Evolutionary conservation across 139 green algal species (phyloP), one percentile per base, ranked within the genome.

Genomic region (Chlorella sp.): DNA sequence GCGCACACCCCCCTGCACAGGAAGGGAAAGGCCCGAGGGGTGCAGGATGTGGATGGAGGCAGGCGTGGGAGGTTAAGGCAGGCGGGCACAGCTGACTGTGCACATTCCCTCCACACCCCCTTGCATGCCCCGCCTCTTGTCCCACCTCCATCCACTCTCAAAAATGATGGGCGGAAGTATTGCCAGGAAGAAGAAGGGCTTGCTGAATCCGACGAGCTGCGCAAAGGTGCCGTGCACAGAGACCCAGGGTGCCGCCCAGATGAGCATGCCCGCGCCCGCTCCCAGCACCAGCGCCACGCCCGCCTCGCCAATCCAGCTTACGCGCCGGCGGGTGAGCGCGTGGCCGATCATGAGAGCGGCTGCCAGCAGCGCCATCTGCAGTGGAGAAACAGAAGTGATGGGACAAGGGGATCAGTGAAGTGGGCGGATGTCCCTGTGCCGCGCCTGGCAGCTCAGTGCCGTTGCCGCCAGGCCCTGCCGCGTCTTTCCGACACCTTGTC

Each of bases 121-220:
- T 34, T 3, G 28, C 21, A 34, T 37, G 69, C 21, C 69, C 26
- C 4, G 26, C 28, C 69, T 24, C 26, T 1, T 36, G 69, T 15
- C 75, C 21, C 75, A 73, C n/a, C 48, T 75, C n/a, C 93, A 97
- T 19, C 95, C 95, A 4, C 93, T 89, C 21, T 92, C 89, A 88
- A 96, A 97, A 32, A 97, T 95, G 83, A 97, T 97, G 60, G 95
- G 95, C 18, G 95, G 95, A n/a, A 97, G 91, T 0, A 97, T 88
- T 48, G 84, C 86, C 36, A 95, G 92, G 57, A 97, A 92, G 76
- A 92, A 94, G 76, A 93, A 75, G 32, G 53, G 28, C n/a, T 48
- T 86, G 57, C 12, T 30, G n/a, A 71, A 73, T 32, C 28, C 53
- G 16, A 71, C 24, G 57, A 39, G 30, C 4, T 32, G 40, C 15